Base-by-base conservation (phyloP, 345 rosid species). In the rapeseed (Brassica napus) region DNA sequence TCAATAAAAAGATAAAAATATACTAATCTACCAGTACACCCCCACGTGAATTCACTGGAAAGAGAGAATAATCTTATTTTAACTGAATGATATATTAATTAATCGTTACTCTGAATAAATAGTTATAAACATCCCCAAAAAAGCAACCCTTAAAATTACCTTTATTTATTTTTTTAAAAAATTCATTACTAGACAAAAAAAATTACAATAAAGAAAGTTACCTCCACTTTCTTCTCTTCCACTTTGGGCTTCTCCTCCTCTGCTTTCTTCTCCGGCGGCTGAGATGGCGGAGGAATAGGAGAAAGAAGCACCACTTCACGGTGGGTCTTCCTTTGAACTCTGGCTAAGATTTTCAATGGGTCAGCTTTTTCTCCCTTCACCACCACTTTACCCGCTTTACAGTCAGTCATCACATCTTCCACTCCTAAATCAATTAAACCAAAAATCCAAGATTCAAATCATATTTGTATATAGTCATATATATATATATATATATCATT, bases 341-440 rank as follows among this genome's bases (percentile, higher is more conserved):
- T 91, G 10, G 68, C 94, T 65, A 90, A 74, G 12, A 95, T 97
- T 83, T 91, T 89, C 77, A 93, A 16, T 3, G 99, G 97, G 85
- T 95, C 98, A 11, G 99, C 98, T 66, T 86, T 93, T 67, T 93
- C 97, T 62, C 99, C 99, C 83, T 89, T 95, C 81, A 95, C 98
- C 71, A 95, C 92, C 85, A 95, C 99, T 84, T 85, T 90, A 57
- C 88, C 79, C 42, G 83, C 82, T 85, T 85, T 90, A 84, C 93
- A 93, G 82, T 95, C 97, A 1, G 99, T 91, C 52, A 64, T 86
- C 79, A 93, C 97, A 75, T 91, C 93, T 75, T 95, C 98, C 16
- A 95, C 99, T 4, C 99, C 99, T 95, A 72, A 54, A 10, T 5
- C 64, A 60, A 18, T 35, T 39, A 69, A 63, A 47, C 60, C 3